Conservation (phyloP, 2,329 filamentous ascomycete species). For the Leptodontidium sp. region DNA sequence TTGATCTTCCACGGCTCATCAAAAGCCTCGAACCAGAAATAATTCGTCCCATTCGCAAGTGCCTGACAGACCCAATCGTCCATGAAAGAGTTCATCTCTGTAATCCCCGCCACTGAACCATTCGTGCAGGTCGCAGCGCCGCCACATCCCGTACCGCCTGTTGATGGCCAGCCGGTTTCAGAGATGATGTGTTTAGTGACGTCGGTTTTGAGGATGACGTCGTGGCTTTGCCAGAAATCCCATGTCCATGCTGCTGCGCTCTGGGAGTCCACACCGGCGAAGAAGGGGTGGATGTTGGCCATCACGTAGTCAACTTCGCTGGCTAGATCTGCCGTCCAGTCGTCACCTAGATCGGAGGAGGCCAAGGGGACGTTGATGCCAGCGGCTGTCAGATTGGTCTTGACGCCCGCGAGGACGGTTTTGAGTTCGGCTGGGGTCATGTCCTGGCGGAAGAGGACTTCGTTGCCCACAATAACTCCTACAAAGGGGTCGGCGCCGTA, state of each 20-base stretch:
- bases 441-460: conserved; percentile 79
- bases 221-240: conserved; percentile 78
- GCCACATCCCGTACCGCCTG: conserved; percentile 82
- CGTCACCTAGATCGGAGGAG: conserved; percentile 87
- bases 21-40: conserved; percentile 98
- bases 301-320: conserved; percentile 84
- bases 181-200: conserved; percentile 78
- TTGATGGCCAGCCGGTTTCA: conserved; percentile 90
- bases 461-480: conserved; percentile 83
- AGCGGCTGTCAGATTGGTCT: conserved; percentile 73
- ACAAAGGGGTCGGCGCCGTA: conserved; percentile 76
- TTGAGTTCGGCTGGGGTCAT: conserved; percentile 72
- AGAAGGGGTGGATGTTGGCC: conserved; percentile 98
- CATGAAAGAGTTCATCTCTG: conserved; percentile 88
- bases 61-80: conserved; percentile 83
- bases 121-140: conserved; percentile 62
- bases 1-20: conserved; percentile 93
- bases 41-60: conserved; percentile 83
- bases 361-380: conserved; percentile 77
- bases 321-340: conserved; percentile 79
- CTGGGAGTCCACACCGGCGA: conserved; percentile 76
- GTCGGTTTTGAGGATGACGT: conserved; percentile 68
- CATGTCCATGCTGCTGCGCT: conserved; percentile 82
- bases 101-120: conserved; percentile 79
- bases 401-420: conserved; percentile 71